Percentiles rank a stretch among this genome's conserved stretches.
Evolutionary conservation across 192 early-diverging fungal species (phyloP).

Genomic region (Powellomyces hirtus): DNA sequence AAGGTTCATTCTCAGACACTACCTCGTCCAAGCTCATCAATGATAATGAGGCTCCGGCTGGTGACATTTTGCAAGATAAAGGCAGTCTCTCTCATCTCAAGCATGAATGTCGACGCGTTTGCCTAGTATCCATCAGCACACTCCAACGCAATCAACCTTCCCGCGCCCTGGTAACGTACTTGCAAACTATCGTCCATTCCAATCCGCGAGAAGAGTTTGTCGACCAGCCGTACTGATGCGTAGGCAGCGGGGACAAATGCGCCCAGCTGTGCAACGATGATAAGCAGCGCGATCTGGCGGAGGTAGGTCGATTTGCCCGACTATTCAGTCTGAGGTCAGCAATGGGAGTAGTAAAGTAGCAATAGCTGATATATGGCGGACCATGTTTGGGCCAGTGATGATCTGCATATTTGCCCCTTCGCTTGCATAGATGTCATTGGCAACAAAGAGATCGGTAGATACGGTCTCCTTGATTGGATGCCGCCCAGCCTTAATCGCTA

Average conservation of each 20-base stretch:
- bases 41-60: slow-evolving; percentile 69
- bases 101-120: slow-evolving; percentile 61
- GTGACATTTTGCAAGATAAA: slow-evolving; percentile 79
- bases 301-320: slow-evolving; percentile 85
- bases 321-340: slow-evolving; percentile 19
- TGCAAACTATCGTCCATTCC: slow-evolving; percentile 66
- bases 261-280: slow-evolving; percentile 85
- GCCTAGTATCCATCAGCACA: no score
- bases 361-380: no score
- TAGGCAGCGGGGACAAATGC: slow-evolving; percentile 79
- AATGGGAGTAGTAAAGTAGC: no score
- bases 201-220: slow-evolving; percentile 74
- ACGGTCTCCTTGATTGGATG: slow-evolving; percentile 47
- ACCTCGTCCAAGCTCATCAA: slow-evolving; percentile 83
- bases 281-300: slow-evolving; percentile 72
- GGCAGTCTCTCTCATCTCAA: slow-evolving; percentile 84
- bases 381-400: slow-evolving; percentile 91
- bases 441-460: slow-evolving; percentile 45
- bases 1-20: background rate
- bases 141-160: no score
- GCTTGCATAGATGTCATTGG: slow-evolving; percentile 69
- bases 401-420: slow-evolving; percentile 63
- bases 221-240: slow-evolving; percentile 68
- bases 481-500: slow-evolving; percentile 72
- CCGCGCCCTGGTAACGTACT: no score